Evolutionary conservation across 1,139 yeast genomes (phyloP).

Genomic region (Citeromyces hawaiiensis): DNA sequence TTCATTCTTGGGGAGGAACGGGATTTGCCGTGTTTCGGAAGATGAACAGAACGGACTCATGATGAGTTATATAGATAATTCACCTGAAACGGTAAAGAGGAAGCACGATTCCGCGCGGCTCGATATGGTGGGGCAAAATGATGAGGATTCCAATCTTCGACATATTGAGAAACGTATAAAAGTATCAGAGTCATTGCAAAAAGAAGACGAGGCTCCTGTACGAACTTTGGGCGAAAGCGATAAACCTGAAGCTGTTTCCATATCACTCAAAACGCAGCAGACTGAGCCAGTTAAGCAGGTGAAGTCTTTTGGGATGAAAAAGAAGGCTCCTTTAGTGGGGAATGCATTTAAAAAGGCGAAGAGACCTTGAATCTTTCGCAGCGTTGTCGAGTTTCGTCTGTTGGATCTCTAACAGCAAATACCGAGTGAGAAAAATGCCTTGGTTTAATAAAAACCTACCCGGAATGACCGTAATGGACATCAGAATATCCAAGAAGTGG

Average conservation of each 20-base stretch:
- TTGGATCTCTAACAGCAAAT: too few species aligned
- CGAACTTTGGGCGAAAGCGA: background rate
- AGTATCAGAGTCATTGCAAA: background rate
- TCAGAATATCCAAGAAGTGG: too few species aligned
- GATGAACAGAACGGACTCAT: constrained; percentile 23
- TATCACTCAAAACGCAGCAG: background rate
- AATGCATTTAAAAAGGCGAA: background rate
- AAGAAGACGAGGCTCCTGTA: background rate
- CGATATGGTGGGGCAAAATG: background rate
- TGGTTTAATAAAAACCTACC: too few species aligned
- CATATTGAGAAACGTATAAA: background rate
- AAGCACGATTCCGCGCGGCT: background rate
- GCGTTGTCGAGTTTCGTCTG: too few species aligned
- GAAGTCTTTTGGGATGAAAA: background rate
- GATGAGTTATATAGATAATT: constrained; percentile 41
- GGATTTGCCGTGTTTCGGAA: constrained; percentile 19
- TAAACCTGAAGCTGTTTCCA: background rate
- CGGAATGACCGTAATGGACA: too few species aligned
- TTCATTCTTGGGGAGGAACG: constrained; percentile 44
- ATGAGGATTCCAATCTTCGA: background rate
- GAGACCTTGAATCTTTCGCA: too few species aligned
- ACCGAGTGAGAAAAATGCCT: too few species aligned
- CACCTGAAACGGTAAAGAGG: constrained; percentile 25
- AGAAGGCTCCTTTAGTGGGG: background rate
- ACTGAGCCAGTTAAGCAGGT: background rate